Evolutionary conservation across 2,329 filamentous ascomycete species (phyloP).

Genomic region (Zarea fungicola): DNA sequence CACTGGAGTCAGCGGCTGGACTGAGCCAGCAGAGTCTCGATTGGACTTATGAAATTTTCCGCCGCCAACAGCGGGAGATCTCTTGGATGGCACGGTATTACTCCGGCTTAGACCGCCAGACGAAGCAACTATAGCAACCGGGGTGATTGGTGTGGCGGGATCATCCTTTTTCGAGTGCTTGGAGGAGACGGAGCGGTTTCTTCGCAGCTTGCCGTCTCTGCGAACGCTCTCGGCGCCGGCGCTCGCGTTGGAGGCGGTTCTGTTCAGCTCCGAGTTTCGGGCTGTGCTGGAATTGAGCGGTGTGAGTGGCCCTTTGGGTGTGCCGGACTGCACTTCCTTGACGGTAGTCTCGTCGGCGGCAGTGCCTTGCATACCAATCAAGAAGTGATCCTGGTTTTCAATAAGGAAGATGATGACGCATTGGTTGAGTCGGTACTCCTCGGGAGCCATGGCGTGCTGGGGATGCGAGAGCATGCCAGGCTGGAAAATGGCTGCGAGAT

Average conservation of each 20-base stretch:
- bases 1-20: conserved; percentile 34
- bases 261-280: conserved; percentile 48
- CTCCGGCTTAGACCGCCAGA: conserved; percentile 58
- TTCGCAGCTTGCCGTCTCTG: conserved; percentile 70
- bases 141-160: conserved; percentile 63
- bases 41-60: conserved; percentile 55
- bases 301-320: conserved; percentile 42
- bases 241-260: conserved; percentile 84
- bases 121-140: conserved; percentile 48
- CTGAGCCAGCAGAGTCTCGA: conserved; percentile 26
- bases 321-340: conserved; percentile 63
- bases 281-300: conserved; percentile 43
- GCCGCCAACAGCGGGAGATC: conserved; percentile 66
- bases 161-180: conserved; percentile 73
- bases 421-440: conserved; percentile 92
- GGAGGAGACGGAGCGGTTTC: conserved; percentile 93
- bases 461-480: conserved; percentile 94
- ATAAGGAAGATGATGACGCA: conserved; percentile 97
- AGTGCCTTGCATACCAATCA: conserved; percentile 98
- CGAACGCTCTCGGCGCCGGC: conserved; percentile 82
- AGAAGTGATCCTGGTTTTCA: conserved; percentile 95
- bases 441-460: conserved; percentile 87
- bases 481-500: conserved; percentile 94
- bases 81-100: conserved; percentile 91
- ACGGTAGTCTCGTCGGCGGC: conserved; percentile 80